phyloP scores from a whole-genome alignment of 768 basidiomycete species.

The Collybiopsis luxurians region DNA sequence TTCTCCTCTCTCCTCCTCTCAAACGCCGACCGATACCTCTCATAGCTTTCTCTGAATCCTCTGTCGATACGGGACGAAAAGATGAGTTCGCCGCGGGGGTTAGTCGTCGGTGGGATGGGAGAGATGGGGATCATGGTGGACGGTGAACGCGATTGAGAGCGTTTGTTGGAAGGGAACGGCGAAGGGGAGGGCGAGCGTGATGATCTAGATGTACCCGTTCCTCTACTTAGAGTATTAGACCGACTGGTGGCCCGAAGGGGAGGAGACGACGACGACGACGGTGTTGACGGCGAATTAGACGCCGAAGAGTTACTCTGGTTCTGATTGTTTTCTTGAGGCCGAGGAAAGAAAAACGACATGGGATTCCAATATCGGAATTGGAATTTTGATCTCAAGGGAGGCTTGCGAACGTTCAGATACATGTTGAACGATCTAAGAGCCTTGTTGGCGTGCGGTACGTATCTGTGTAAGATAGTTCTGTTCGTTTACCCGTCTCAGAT shows the following conservation, averaged over 20 bases:
- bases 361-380: constrained; percentile 39
- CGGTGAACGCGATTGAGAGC: constrained; percentile 25
- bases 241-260: constrained; percentile 19
- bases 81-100: constrained; percentile 95
- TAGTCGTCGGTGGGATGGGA: constrained; percentile 85
- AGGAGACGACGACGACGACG: constrained; percentile 35
- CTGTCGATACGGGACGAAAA: constrained; percentile 88
- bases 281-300: constrained; percentile 25
- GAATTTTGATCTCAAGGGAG: constrained; percentile 63
- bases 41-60: constrained; percentile 86
- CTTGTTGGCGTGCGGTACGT: constrained; percentile 93
- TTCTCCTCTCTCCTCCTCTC: constrained; percentile 74
- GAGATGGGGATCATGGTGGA: constrained; percentile 56
- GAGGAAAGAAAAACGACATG: constrained; percentile 56
- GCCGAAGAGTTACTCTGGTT: constrained; percentile 19
- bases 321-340: constrained; percentile 25
- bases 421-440: constrained; percentile 93
- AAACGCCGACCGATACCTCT: constrained; percentile 85
- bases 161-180: not conserved
- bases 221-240: constrained; percentile 13
- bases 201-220: constrained; percentile 17
- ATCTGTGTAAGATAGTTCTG: constrained; percentile 48
- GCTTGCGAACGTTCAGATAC: constrained; percentile 91
- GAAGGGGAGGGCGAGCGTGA: constrained; percentile 26
- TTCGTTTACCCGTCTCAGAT: too few relatives aligned